Evolutionary conservation across 129 eudicot species (phyloP), one percentile per base, ranked within the genome.

Genomic region (Lonicera japonica): DNA sequence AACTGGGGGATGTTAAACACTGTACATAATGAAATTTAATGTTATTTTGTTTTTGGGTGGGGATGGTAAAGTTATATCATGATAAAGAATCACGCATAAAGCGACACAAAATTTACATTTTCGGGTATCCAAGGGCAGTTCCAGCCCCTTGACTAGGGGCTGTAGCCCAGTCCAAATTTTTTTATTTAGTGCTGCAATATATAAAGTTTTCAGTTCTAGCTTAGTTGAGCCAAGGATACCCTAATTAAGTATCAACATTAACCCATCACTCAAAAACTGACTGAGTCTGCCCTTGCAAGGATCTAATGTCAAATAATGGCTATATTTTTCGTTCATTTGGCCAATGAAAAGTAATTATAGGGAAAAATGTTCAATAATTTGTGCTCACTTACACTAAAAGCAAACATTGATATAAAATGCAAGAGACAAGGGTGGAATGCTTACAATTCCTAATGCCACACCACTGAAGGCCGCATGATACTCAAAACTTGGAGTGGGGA

Each of bases 391-490:
- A 29, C 16, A 40, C 13, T 12, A 29, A 19, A 41, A 5, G 17
- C 11, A 69, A 39, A 39, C 19, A 41, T 43, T 21, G 38, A 50
- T 21, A 63, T 48, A n/a, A 29, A 29, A 29, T 29, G 36, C 4
- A 29, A 29, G 36, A 29, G 36, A 29, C 2, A 29, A 10, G 36
- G 54, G 59, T 25, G 59, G 7, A 23, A 58, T 17, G 71, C 99
- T 88, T 88, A 94, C 99, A 68, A 94, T 94, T 76, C 99, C 99
- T 69, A 94, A 75, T 41, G 99, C 95, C 55, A 94, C 99, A 50
- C 99, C 99, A 58, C 76, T 79, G 64, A 94, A 94, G 22, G 96
- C 95, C 1, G 99, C 81, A 66, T 88, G 96, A 68, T 57, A 94
- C 84, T 94, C 99, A 73, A 80, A 94, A 79, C 99, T 94, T 68